These are phyloP conservation scores for Gymnopus androsaceus DNA, from an alignment of 1,284 basidiomycete species.

Conservation along the genomic window DNA sequence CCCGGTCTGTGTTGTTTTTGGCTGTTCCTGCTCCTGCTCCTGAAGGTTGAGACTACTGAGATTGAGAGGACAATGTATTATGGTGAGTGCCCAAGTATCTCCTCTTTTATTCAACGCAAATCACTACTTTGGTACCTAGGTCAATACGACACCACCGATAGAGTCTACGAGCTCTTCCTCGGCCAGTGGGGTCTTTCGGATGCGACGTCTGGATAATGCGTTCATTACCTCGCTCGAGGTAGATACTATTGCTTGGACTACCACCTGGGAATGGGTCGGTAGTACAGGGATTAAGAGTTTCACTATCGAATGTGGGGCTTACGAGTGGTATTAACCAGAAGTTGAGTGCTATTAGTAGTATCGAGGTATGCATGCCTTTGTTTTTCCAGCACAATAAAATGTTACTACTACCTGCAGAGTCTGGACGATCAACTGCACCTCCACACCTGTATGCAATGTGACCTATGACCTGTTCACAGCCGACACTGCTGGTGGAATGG, in stretches of 20 bases:
- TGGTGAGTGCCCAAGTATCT: constrained; percentile 22
- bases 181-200: constrained; percentile 17
- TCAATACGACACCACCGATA: constrained; percentile 17
- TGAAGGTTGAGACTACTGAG: constrained; percentile 28
- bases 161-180: constrained; percentile 14
- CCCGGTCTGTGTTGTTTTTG: constrained; percentile 28
- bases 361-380: too few species aligned
- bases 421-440: constrained; percentile 40
- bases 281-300: constrained; percentile 60
- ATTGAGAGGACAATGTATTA: constrained; percentile 36
- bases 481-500: constrained; percentile 47
- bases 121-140: constrained; percentile 7
- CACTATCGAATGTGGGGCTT: constrained; percentile 58
- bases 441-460: constrained; percentile 49
- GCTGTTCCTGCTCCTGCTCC: constrained; percentile 31
- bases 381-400: too few species aligned
- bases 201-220: constrained; percentile 54
- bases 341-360: constrained; percentile 53
- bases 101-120: not conserved
- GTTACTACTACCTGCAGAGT: constrained; percentile 43
- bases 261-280: constrained; percentile 56
- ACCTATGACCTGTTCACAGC: constrained; percentile 69
- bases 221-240: constrained; percentile 47
- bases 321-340: constrained; percentile 52
- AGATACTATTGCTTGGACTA: constrained; percentile 52